Evolutionary conservation across 2,329 filamentous ascomycete genomes (phyloP), one percentile per base, ranked within the genome.

Genomic region (Neopestalotiopsis sp.): DNA sequence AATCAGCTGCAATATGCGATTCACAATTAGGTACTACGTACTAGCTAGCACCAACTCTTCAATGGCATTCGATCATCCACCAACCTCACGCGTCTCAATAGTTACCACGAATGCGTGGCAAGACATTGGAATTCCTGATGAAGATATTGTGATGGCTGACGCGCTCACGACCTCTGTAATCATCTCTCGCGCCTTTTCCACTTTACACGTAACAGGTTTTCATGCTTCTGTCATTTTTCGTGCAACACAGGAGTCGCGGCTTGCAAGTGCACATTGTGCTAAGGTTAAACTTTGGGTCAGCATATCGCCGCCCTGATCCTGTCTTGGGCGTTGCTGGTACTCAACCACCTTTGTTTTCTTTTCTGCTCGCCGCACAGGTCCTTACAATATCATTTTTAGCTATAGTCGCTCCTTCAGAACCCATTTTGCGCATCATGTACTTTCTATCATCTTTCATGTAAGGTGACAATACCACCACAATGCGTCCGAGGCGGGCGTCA

Each of bases 401-500:
- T 64, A 20, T 49, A 64, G 61, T 64, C 61, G 45, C 61, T 64
- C 61, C n/a, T 64, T 52, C 57, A 49, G 38, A 24, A 62, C 40
- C 28, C 4, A 20, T 28, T 38, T 60, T 60, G 65, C 56, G 65
- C 65, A n/a, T 45, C 40, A 32, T 42, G 65, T 59, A 28, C 58
- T 30, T 52, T 30, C 34, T 12, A 17, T 58, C 65, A 52, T 34
- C 49, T 45, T 17, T 63, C 28, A n/a, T 63, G 49, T 67, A 45
- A 32, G 57, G 10, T 32, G 30, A 20, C 10, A 12, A 20, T 28
- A n/a, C 56, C 34, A 34, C 20, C 61, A 68, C 52, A 30, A 68
- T 68, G 67, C 14, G 65, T 28, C 38, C 56, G 34, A 42, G 62
- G 61, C 62, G 67, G 62, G 64, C 69, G 78, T 81, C 80, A 74